Conservation (phyloP, 2,329 filamentous ascomycete species). For the Epichloe brachyelytri region DNA sequence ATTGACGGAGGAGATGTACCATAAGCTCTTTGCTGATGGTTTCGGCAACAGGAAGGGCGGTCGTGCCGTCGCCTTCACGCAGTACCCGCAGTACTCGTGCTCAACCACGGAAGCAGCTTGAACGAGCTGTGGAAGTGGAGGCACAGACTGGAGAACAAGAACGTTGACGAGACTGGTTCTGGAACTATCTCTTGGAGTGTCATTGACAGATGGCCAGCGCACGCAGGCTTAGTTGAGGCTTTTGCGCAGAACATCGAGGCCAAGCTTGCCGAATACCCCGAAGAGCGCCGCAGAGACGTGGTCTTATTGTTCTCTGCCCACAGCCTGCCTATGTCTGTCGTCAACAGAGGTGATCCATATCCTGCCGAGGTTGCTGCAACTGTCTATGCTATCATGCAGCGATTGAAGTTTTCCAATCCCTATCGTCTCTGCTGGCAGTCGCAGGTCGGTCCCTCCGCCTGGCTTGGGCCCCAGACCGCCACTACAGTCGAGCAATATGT, state of each 20-base stretch:
- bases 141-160: conserved; percentile 71
- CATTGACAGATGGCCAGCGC: conserved; percentile 94
- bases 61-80: conserved; percentile 89
- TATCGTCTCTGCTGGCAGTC: conserved; percentile 97
- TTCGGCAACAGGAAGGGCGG: conserved; percentile 86
- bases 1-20: conserved; percentile 89
- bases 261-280: conserved; percentile 71
- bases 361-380: conserved; percentile 92
- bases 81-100: conserved; percentile 97
- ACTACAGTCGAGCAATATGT: conserved; percentile 82
- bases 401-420: conserved; percentile 74
- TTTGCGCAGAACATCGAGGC: conserved; percentile 88
- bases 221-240: conserved; percentile 77
- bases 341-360: conserved; percentile 92
- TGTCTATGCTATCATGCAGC: conserved; percentile 91
- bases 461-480: conserved; percentile 88
- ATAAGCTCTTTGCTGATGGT: conserved; percentile 68
- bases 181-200: conserved; percentile 90
- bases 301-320: conserved; percentile 91
- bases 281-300: conserved; percentile 65
- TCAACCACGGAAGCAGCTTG: conserved; percentile 87
- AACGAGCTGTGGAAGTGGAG: conserved; percentile 99
- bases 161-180: conserved; percentile 34
- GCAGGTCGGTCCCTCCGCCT: conserved; percentile 88
- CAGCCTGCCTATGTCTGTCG: conserved; percentile 91